A percentile compares a stretch with the other conserved stretches of the same genome.
These are phyloP conservation scores for Elsinoe arachidis DNA, from an alignment of 2,329 filamentous ascomycete species.

Conservation along the genomic window DNA sequence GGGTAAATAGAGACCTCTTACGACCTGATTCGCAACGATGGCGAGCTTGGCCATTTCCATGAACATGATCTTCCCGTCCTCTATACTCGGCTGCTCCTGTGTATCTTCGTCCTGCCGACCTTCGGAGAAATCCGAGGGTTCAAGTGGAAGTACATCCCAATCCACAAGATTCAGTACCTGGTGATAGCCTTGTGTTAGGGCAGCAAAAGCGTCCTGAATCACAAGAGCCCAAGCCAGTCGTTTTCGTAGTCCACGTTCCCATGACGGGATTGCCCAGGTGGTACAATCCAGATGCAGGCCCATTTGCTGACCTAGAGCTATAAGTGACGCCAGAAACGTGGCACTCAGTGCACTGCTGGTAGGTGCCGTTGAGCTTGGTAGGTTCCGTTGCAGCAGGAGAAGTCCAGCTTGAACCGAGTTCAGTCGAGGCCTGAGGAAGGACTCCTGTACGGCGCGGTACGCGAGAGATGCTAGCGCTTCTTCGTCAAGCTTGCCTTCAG, in stretches of 20 bases:
- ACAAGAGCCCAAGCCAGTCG: slow-evolving; percentile 25
- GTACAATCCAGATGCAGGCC: slow-evolving; percentile 29
- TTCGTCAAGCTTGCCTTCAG: slow-evolving; percentile 35
- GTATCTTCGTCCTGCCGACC: slow-evolving; percentile 20
- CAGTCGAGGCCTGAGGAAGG: slow-evolving; percentile 33
- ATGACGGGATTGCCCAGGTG: slow-evolving; percentile 23
- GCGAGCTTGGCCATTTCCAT: slow-evolving; percentile 23
- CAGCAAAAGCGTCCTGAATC: slow-evolving; percentile 25
- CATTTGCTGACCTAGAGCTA: slow-evolving; percentile 32
- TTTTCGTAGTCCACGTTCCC: slow-evolving; percentile 24
- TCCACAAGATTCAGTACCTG: slow-evolving; percentile 20
- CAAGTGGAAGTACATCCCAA: slow-evolving; percentile 22
- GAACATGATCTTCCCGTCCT: slow-evolving; percentile 24
- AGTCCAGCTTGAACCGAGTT: slow-evolving; percentile 34
- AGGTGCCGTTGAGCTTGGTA: slow-evolving; percentile 22
- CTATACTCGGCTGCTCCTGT: slow-evolving; percentile 23
- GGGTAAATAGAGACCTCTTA: background rate
- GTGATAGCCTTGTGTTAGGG: slow-evolving; percentile 24
- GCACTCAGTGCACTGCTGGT: slow-evolving; percentile 18
- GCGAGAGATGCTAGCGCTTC: slow-evolving; percentile 27
- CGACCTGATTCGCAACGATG: slow-evolving; percentile 4
- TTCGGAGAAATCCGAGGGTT: slow-evolving; percentile 26
- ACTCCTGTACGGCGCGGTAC: slow-evolving; percentile 20
- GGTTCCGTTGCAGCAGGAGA: slow-evolving; percentile 29
- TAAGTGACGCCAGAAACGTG: slow-evolving; percentile 28